Conservation (phyloP, 2,329 filamentous ascomycete species). For the Fusarium torreyae region DNA sequence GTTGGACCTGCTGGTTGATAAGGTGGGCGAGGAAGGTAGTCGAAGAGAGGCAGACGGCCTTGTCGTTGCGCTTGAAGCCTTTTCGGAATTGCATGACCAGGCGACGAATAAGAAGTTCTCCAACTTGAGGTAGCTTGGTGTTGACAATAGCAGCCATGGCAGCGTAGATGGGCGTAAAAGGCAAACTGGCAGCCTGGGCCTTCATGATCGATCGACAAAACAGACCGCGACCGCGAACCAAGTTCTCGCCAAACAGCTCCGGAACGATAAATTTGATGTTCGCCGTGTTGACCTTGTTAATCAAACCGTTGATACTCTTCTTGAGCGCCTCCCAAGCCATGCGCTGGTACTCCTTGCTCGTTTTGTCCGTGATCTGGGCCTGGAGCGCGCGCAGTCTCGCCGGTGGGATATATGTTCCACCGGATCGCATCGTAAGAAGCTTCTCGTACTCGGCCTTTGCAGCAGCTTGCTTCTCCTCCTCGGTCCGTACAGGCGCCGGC, state of each 20-base stretch:
- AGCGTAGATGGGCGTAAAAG: constrained; percentile 96
- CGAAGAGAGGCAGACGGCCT: constrained; percentile 92
- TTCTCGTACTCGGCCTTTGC: constrained; percentile 96
- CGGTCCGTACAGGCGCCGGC: constrained; percentile 66
- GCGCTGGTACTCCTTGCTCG: constrained; percentile 96
- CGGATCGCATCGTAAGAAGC: constrained; percentile 91
- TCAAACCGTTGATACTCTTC: constrained; percentile 97
- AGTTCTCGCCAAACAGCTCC: constrained; percentile 94
- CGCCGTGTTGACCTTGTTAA: constrained; percentile 98
- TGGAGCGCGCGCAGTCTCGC: constrained; percentile 91
- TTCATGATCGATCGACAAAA: constrained; percentile 99
- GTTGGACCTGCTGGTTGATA: constrained; percentile 95
- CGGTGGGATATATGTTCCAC: constrained; percentile 96
- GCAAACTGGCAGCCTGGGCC: constrained; percentile 94
- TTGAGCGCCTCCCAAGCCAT: constrained; percentile 99
- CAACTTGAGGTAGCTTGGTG: constrained; percentile 95
- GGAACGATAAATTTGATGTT: constrained; percentile 99
- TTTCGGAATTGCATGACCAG: constrained; percentile 95
- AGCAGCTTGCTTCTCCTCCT: constrained; percentile 88
- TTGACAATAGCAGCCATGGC: constrained; percentile 98
- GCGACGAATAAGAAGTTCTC: constrained; percentile 88
- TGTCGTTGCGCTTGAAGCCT: constrained; percentile 96
- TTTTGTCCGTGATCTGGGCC: constrained; percentile 96
- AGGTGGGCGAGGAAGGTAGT: constrained; percentile 96
- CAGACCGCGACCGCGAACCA: constrained; percentile 89